Base-by-base conservation (phyloP, 202 grass and related monocot genomes). In the Eragrostis tef region DNA sequence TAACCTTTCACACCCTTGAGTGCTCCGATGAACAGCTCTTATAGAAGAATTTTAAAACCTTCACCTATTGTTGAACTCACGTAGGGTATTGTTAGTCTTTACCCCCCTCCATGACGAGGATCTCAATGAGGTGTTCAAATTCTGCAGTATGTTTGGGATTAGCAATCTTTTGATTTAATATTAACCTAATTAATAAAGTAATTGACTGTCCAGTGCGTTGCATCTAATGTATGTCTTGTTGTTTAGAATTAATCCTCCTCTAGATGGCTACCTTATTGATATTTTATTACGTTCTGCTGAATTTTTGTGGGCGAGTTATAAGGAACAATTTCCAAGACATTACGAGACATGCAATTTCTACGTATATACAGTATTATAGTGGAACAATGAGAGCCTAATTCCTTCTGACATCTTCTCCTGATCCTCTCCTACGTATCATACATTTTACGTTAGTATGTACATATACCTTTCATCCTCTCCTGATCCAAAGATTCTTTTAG, bases 401-500 rank as follows among this genome's bases (percentile, higher is more conserved):
- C 79, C 45, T 63, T 92, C 83, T 92, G 77, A 84, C 81, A 90
- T 50, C 79, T 84, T 52, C 75, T 41, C n/a, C n/a, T n/a, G n/a
- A n/a, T n/a, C n/a, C n/a, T n/a, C n/a, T n/a, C n/a, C n/a, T n/a
- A n/a, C n/a, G n/a, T n/a, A n/a, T n/a, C n/a, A n/a, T n/a, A 76
- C 84, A 90, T 94, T 79, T 89, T 85, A 81, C 83, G 83, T 92
- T 64, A 79, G 78, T 88, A 85, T 87, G 79, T 65, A 70, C 84
- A 85, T 52, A 79, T 95, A 90, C 80, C 78, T 88, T 87, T 79
- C 80, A 90, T 88, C 72, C 85, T 90, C 90, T 85, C 87, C 75
- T 86, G 89, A 95, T 95, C 93, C 90, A 88, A 90, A 92, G 88
- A 90, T 88, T 47, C 51, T 71, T 83, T 87, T 83, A 59, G 64